Evolutionary conservation across 1,139 yeast species (phyloP).

Genomic region (Hyphopichia wangnamkhiaoensis): DNA sequence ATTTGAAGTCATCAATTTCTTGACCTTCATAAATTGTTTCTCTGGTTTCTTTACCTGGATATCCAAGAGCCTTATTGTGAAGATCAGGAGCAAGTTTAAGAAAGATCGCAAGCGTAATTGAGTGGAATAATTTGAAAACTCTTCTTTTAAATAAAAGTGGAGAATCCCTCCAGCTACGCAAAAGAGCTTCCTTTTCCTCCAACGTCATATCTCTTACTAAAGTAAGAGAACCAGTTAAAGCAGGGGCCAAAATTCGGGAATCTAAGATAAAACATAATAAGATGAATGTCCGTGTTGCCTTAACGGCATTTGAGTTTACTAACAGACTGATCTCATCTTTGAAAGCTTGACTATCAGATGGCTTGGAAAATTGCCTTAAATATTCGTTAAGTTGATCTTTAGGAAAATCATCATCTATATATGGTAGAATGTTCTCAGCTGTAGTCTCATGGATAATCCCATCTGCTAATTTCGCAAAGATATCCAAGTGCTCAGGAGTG

Average conservation of each 20-base stretch:
- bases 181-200: conserved; percentile 28
- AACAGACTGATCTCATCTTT: conserved; percentile 17
- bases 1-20: conserved; percentile 26
- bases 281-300: conserved; percentile 23
- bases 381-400: conserved; percentile 34
- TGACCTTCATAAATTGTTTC: conserved; percentile 30
- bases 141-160: conserved; percentile 30
- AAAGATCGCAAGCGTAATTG: conserved; percentile 27
- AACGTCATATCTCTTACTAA: conserved; percentile 39
- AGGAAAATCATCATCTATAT: conserved; percentile 28
- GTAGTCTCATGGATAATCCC: conserved; percentile 37
- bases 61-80: conserved; percentile 37
- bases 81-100: conserved; percentile 29
- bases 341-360: conserved; percentile 33
- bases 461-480: conserved; percentile 32
- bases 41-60: conserved; percentile 34
- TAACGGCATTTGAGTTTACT: conserved; percentile 18
- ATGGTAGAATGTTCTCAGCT: conserved; percentile 27
- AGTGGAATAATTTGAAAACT: conserved; percentile 26
- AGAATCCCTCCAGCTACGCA: conserved; percentile 42
- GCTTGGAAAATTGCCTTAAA: conserved; percentile 25
- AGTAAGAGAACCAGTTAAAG: conserved; percentile 36
- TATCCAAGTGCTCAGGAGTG: conserved; percentile 21
- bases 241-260: conserved; percentile 36
- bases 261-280: conserved; percentile 28